These are phyloP conservation scores for Trifolium subterraneum DNA, from an alignment of 306 rosid genomes.

Conservation along the genomic window DNA sequence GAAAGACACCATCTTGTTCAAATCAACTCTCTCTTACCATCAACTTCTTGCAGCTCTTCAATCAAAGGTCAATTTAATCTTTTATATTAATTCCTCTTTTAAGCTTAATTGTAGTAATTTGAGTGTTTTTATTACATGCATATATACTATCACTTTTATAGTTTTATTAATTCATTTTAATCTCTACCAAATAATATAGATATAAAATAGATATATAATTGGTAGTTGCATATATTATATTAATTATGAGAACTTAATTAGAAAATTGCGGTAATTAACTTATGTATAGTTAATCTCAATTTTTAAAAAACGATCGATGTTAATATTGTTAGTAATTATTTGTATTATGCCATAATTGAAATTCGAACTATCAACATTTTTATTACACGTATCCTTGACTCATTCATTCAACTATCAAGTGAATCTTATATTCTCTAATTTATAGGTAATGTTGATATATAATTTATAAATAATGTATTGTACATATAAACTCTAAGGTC, in stretches of 20 bases:
- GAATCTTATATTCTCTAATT: too few relatives aligned
- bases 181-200: background rate
- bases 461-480: too few relatives aligned
- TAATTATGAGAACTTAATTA: too few relatives aligned
- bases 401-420: too few relatives aligned
- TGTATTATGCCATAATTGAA: too few relatives aligned
- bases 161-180: background rate
- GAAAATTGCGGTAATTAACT: too few relatives aligned
- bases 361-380: too few relatives aligned
- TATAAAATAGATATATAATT: background rate
- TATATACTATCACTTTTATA: background rate
- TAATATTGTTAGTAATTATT: too few relatives aligned
- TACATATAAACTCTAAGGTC: background rate
- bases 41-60: slow-evolving; percentile 57
- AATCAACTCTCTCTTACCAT: slow-evolving; percentile 58
- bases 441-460: too few relatives aligned
- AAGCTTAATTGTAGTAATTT: background rate
- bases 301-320: too few relatives aligned
- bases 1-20: slow-evolving; percentile 40
- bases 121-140: background rate
- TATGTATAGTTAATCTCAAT: background rate
- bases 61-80: slow-evolving; percentile 47
- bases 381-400: too few relatives aligned
- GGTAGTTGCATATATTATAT: background rate
- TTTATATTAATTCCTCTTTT: background rate